Evolutionary conservation across 208 protist genomes (phyloP), one percentile per base, ranked within the genome.

Genomic region (Trichomonas gallinae): DNA sequence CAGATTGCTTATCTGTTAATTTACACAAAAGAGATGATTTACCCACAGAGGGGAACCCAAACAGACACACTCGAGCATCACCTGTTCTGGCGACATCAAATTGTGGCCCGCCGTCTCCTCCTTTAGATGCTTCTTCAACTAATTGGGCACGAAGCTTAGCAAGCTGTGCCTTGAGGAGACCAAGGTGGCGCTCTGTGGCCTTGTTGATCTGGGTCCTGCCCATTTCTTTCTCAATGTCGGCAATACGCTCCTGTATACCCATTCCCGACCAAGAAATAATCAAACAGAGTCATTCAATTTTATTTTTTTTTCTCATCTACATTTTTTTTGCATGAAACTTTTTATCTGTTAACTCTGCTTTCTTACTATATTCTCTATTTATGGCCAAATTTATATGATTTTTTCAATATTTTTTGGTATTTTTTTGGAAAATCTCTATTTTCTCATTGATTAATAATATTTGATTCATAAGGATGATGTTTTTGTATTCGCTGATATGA

Each of bases 121-220:
- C 45, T 87, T 63, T 2, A 45, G n/a, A 45, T 21, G 93, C 51
- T 82, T 72, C 44, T 88, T 83, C 93, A 0, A 97, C 21, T 81
- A 97, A 83, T 93, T 97, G 87, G 34, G 91, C 93, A 96, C 96
- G 63, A 91, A 97, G 93, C 72, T 97, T 96, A 0, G 63, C 96
- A 36, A 97, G 91, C 51, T 97, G 96, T 3, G 97, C 82, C 44
- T 82, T 88, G 17, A 97, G 97, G 51, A 46, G 17, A 87, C 96
- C 82, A 38, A 97, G 34, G 97, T 97, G 97, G 42, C 81, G 96
- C 97, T 99, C 98, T 21, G 99, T 99, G 72, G 99, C 99, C 97
- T 99, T 99, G 97, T 99, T 99, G 96, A 99, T 99, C 96, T 99
- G 99, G 15, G 99, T 99, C 9, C 98, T 97, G 23, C 98, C 97